Base-by-base conservation (phyloP, 768 basidiomycete species). In the Phanerochaete sordida region DNA sequence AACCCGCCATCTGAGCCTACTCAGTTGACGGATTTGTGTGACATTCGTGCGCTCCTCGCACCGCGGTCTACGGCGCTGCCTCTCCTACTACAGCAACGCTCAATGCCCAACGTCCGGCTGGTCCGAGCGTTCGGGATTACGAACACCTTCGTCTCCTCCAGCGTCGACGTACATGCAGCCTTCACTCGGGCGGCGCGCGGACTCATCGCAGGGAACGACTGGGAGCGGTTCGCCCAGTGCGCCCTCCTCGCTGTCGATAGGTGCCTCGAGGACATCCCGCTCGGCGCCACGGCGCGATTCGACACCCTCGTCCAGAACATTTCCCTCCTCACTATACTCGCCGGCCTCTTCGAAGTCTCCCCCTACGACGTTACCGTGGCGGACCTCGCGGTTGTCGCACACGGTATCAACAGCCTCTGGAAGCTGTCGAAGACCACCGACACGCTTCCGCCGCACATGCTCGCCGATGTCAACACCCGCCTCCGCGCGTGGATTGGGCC, bases 131-230 rank as follows among this genome's bases (percentile, higher is more conserved):
- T 70, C 46, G 48, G 48, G 5, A 56, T 74, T 11, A 75, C 79
- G 0, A 86, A 79, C 49, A 82, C 85, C 0, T 86, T 86, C 43
- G 84, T 86, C 27, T 79, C 76, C 44, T 35, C 55, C 0, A 73
- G 80, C 3, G 13, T 60, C 0, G 57, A 27, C 8, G 61, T 78
- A 3, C 80, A 85, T 60, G 65, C 59, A 28, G 52, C 35, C 1
- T 82, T 79, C 58, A 66, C 73, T 31, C 49, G 60, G 1, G 64
- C 61, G 7, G 75, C 77, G 37, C 46, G 46, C 21, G n/a, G 21
- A 13, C 46, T 61, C n/a, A 21, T 61, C 12, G 30, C 48, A 19
- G 57, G 28, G 1, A 44, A 31, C n/a, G 33, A 57, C 28, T 81
- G 79, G 80, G 26, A 11, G 0, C 56, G 67, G 2, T 75, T 81